These are phyloP conservation scores for Alternaria arborescens DNA, from an alignment of 2,329 filamentous ascomycete genomes.

Conservation along the genomic window DNA sequence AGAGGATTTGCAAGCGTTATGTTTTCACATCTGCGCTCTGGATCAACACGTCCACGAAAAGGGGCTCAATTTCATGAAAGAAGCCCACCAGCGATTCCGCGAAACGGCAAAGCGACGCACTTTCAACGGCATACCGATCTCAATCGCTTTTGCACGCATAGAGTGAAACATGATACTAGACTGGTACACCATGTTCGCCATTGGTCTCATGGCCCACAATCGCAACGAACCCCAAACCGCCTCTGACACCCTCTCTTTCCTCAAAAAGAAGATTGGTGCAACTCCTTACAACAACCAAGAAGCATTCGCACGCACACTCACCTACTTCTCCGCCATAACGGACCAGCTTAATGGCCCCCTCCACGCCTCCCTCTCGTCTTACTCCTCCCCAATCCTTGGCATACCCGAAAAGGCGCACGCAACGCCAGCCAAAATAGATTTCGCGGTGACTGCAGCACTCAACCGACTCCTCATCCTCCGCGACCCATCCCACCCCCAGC, in stretches of 20 bases:
- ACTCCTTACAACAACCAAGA: conserved; percentile 52
- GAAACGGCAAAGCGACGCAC: conserved; percentile 45
- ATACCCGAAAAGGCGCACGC: conserved; percentile 51
- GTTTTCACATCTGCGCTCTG: conserved; percentile 66
- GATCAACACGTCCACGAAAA: conserved; percentile 65
- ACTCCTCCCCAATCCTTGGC: conserved; percentile 68
- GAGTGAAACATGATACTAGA: conserved; percentile 72
- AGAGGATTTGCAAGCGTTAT: conserved; percentile 67
- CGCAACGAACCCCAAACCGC: conserved; percentile 72
- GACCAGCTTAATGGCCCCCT: conserved; percentile 80
- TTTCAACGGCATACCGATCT: conserved; percentile 33
- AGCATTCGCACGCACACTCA: conserved; percentile 62
- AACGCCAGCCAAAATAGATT: conserved; percentile 47
- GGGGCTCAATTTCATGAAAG: conserved; percentile 63
- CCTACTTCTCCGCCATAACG: conserved; percentile 79
- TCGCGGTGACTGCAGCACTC: conserved; percentile 58
- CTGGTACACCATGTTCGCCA: conserved; percentile 75
- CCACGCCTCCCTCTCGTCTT: conserved; percentile 71
- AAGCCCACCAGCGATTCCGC: conserved; percentile 62
- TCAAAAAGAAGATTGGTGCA: conserved; percentile 47
- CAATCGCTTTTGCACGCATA: conserved; percentile 51
- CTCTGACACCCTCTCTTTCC: conserved; percentile 5
- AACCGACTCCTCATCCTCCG: conserved; percentile 60
- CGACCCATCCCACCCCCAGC: conserved; percentile 54
- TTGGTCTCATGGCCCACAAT: conserved; percentile 73